phyloP scores from a whole-genome alignment of 139 green algal genomes.

The Asterochloris erici region DNA sequence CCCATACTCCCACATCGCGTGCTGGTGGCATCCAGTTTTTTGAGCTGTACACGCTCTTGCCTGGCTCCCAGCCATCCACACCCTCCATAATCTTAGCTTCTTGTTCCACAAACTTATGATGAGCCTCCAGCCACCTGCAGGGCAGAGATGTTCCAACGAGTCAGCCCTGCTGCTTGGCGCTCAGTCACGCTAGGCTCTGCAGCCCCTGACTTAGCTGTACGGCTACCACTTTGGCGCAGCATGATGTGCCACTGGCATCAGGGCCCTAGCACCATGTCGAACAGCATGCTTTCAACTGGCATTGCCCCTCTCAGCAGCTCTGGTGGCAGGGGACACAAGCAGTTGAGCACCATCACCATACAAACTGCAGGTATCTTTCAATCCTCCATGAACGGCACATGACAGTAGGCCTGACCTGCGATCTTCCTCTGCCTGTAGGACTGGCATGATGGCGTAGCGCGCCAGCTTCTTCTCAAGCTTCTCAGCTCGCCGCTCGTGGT shows the following conservation, averaged over 20 bases:
- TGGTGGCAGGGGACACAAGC: not conserved
- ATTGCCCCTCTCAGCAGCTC: not conserved
- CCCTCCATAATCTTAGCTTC: slow-evolving; percentile 29
- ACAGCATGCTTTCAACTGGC: not conserved
- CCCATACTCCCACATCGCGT: slow-evolving; percentile 41
- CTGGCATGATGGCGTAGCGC: slow-evolving; percentile 51
- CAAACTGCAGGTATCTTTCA: not conserved
- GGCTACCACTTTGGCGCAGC: not conserved
- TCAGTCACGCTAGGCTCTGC: not conserved
- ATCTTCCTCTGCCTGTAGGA: slow-evolving; percentile 80
- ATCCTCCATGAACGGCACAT: not conserved
- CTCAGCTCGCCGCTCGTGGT: slow-evolving; percentile 34
- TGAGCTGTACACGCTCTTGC: slow-evolving; percentile 52
- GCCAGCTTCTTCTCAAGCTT: slow-evolving; percentile 48
- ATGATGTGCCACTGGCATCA: not conserved
- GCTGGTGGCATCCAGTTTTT: slow-evolving; percentile 59
- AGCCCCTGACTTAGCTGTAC: not conserved
- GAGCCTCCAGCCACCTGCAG: not conserved
- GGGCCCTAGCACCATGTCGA: not conserved
- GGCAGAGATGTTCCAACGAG: not conserved
- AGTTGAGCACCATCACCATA: not conserved
- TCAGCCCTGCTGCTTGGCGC: not conserved
- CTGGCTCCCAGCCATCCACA: slow-evolving; percentile 58
- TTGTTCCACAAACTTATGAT: not conserved
- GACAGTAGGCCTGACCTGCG: slow-evolving; percentile 36